Conservation (phyloP, 163 green algal species). For the Volvox carteri region DNA sequence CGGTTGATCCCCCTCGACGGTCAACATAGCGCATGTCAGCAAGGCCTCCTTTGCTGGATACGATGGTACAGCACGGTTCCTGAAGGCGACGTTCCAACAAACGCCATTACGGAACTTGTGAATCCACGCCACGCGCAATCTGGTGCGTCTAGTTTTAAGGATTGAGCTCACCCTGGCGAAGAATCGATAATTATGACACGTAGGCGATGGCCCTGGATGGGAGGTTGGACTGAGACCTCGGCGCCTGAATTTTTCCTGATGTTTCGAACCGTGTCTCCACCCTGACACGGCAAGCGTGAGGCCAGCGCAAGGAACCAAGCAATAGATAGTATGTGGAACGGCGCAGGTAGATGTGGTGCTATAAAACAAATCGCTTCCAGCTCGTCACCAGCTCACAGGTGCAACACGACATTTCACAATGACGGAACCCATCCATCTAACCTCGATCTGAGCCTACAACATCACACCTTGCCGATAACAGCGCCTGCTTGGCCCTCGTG, state of each 20-base stretch:
- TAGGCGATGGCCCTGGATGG: not conserved
- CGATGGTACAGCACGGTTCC: not conserved
- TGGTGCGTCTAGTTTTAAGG: not conserved
- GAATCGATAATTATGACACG: slow-evolving; percentile 25
- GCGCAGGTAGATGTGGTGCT: too few relatives aligned
- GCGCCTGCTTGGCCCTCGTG: slow-evolving; percentile 15
- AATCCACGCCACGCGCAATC: not conserved
- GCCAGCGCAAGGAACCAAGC: not conserved
- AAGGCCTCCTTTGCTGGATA: slow-evolving; percentile 34
- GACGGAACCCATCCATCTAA: not conserved
- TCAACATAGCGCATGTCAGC: not conserved
- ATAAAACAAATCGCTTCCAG: too few relatives aligned
- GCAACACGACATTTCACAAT: too few relatives aligned
- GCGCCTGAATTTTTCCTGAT: slow-evolving; percentile 36
- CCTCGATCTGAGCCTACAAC: not conserved
- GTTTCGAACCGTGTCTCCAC: slow-evolving; percentile 22
- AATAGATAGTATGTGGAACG: too few relatives aligned
- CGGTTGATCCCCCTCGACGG: slow-evolving; percentile 14
- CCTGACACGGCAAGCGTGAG: not conserved
- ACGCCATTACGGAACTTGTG: not conserved
- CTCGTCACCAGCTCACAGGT: too few relatives aligned
- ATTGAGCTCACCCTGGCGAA: not conserved
- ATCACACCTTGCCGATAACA: slow-evolving; percentile 42
- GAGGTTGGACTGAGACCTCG: not conserved
- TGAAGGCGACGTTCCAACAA: not conserved